A percentile compares a stretch with the other conserved stretches of the same genome.
phyloP scores from a whole-genome alignment of 163 green algal species.

The Scenedesmus sp. region DNA sequence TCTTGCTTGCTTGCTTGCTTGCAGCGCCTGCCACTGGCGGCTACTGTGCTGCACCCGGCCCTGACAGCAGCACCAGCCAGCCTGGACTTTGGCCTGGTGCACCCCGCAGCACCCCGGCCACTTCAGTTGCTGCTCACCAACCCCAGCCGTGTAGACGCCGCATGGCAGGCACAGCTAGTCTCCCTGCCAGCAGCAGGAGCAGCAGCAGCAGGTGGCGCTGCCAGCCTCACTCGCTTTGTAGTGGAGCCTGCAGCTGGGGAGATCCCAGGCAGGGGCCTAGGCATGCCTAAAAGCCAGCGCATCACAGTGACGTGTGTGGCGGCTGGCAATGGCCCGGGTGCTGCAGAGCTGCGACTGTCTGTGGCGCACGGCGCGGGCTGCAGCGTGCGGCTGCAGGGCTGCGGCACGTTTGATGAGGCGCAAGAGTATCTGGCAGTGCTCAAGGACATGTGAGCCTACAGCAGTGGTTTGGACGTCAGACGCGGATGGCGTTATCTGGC shows the following conservation, averaged over 20 bases:
- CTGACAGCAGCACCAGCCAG: slow-evolving; percentile 45
- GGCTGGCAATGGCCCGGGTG: background rate
- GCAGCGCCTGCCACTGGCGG: slow-evolving; percentile 62
- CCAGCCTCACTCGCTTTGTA: slow-evolving; percentile 41
- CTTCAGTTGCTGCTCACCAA: slow-evolving; percentile 70
- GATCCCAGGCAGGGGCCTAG: slow-evolving; percentile 58
- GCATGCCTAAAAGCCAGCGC: slow-evolving; percentile 51
- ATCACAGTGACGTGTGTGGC: slow-evolving; percentile 16
- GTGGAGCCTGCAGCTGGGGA: slow-evolving; percentile 58
- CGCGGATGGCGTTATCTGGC: no score
- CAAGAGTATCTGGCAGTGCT: slow-evolving; percentile 20
- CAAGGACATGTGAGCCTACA: no score
- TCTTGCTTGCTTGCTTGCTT: background rate
- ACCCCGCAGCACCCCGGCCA: slow-evolving; percentile 61
- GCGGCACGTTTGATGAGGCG: slow-evolving; percentile 33
- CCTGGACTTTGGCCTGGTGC: slow-evolving; percentile 62
- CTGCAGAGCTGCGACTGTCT: slow-evolving; percentile 12
- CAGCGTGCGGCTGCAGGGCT: background rate
- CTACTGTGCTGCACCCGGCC: slow-evolving; percentile 61
- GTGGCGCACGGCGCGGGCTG: slow-evolving; percentile 1
- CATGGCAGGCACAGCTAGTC: slow-evolving; percentile 50
- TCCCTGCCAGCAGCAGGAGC: background rate
- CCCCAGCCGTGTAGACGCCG: slow-evolving; percentile 65
- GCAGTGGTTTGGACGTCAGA: no score
- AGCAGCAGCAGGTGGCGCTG: background rate